Base-by-base conservation (phyloP, 2,329 filamentous ascomycete species). In the Colletotrichum chlorophyti region DNA sequence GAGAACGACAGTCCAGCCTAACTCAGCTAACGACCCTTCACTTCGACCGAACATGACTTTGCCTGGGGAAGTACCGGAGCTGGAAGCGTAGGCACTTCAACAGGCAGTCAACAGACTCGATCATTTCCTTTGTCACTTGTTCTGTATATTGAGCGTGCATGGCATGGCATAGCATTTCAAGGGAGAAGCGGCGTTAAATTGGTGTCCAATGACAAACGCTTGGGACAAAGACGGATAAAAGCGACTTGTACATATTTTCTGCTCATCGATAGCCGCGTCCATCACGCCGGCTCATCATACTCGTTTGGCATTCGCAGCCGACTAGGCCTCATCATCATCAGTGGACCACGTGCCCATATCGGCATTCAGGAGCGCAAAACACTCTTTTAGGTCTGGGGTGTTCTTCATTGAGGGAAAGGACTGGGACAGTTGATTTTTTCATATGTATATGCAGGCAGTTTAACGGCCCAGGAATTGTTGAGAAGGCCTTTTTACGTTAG, bases 1-100 rank as follows among this genome's bases (percentile, higher is more conserved):
- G 27, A 79, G 84, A 64, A 82, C 82, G 9, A 81, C 77, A 1
- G 83, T 89, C 60, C 84, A 86, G 65, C 83, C 85, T 3, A 88
- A 88, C 65, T 81, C 83, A 14, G 82, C 82, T n/a, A 83, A 82
- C 61, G 78, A 85, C 55, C 83, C 82, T 17, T 77, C 23, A 64
- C 63, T 49, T 17, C 46, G 24, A 32, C 76, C 75, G 8, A 80
- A 76, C 61, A 65, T 69, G 32, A 78, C 76, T 12, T 70, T 71
- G 26, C 64, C 34, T 32, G 34, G 32, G n/a, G 52, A 63, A 23
- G 23, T 51, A 35, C 50, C 49, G 23, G 45, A 38, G 14, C 51
- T 55, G 7, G 45, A 59, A 37, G 31, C 59, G 27, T 57, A 35
- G 21, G 27, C 31, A 14, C 9, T 43, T 19, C 14, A 23, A 47